Percentiles rank a stretch among this genome's conserved stretches.
phyloP scores from a whole-genome alignment of 2,329 filamentous ascomycete genomes.

The Aspergillus latus region DNA sequence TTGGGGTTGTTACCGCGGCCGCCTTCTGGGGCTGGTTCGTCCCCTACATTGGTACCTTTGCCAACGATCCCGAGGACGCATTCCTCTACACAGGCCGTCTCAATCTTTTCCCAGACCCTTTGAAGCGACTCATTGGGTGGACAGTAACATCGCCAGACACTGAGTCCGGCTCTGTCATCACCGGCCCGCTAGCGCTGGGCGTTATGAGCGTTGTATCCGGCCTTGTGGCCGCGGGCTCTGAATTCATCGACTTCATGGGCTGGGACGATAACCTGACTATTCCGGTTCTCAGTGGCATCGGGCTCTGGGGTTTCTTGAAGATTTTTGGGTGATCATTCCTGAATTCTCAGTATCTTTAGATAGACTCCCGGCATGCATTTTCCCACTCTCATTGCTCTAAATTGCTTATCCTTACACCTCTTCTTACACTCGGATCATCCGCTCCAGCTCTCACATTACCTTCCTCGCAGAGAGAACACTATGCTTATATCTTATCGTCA shows the following conservation, averaged over 20 bases:
- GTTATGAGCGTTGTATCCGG: conserved; percentile 84
- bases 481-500: conserved; percentile 3
- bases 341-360: conserved; percentile 5
- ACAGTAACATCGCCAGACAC: conserved; percentile 34
- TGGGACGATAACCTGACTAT: conserved; percentile 99
- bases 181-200: conserved; percentile 70
- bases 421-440: too few species aligned
- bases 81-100: conserved; percentile 82
- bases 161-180: conserved; percentile 55
- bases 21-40: conserved; percentile 88
- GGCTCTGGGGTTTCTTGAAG: conserved; percentile 89
- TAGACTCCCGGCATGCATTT: neutral
- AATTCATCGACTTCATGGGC: conserved; percentile 86
- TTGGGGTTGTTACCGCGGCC: conserved; percentile 78
- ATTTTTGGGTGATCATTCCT: conserved; percentile 62
- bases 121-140: conserved; percentile 63
- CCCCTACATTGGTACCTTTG: conserved; percentile 65
- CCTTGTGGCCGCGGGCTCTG: conserved; percentile 82
- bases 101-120: conserved; percentile 60
- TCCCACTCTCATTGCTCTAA: neutral
- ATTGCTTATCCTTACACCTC: neutral
- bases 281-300: conserved; percentile 82
- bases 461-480: neutral
- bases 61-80: conserved; percentile 65
- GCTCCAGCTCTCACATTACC: too few species aligned